Percentiles rank a stretch among this genome's conserved stretches.
Conservation (phyloP, 306 rosid species). For the Dicorynia guianensis region DNA sequence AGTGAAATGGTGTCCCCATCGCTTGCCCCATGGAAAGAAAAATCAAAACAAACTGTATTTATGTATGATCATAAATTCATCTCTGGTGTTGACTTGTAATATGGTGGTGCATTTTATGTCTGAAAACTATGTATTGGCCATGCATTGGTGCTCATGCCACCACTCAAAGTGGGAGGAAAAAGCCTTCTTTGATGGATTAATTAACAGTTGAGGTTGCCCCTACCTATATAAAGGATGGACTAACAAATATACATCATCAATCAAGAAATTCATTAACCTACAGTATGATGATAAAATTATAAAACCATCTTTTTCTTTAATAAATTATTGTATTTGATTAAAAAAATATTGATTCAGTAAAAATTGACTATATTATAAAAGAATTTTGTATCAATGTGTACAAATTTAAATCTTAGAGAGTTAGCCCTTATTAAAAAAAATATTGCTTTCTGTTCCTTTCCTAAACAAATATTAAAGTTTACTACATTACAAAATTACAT, state of each 20-base stretch:
- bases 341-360: too few relatives aligned
- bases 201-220: slow-evolving; percentile 17
- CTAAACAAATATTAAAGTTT: too few relatives aligned
- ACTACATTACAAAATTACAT: too few relatives aligned
- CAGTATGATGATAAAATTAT: too few relatives aligned
- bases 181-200: slow-evolving; percentile 11
- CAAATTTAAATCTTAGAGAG: too few relatives aligned
- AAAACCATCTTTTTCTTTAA: too few relatives aligned
- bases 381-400: too few relatives aligned
- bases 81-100: slow-evolving; percentile 12
- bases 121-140: neutral
- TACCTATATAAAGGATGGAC: neutral
- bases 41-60: slow-evolving; percentile 26
- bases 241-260: neutral
- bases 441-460: too few relatives aligned
- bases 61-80: neutral
- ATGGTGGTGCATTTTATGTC: neutral
- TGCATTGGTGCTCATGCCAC: slow-evolving; percentile 33
- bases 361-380: too few relatives aligned
- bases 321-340: too few relatives aligned
- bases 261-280: too few relatives aligned
- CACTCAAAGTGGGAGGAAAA: slow-evolving; percentile 37
- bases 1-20: slow-evolving; percentile 30
- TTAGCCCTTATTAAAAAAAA: too few relatives aligned
- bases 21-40: neutral